These are phyloP conservation scores for Ceratobasidium papillatum DNA, from an alignment of 1,284 basidiomycete genomes.

Conservation along the genomic window DNA sequence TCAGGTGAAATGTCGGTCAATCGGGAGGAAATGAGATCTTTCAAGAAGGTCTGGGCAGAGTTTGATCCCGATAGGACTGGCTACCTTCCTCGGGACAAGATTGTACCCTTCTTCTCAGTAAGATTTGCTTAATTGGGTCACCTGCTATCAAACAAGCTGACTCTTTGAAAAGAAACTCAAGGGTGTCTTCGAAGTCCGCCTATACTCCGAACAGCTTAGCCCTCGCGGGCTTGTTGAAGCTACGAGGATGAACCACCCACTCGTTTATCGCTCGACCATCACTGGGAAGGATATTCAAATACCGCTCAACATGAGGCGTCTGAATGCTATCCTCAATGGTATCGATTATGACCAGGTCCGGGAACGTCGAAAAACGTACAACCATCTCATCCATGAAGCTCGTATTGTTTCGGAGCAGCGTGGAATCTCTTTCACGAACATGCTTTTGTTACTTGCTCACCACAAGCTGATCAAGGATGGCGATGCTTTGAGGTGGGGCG, in stretches of 20 bases:
- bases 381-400: conserved; percentile 86
- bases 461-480: conserved; percentile 92
- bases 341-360: conserved; percentile 74
- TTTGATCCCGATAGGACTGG: conserved; percentile 84
- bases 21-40: conserved; percentile 88
- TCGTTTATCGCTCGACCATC: conserved; percentile 42
- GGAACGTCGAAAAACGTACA: conserved; percentile 73
- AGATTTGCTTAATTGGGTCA: conserved; percentile 49
- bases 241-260: conserved; percentile 46
- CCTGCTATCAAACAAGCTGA: background rate
- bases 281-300: conserved; percentile 61
- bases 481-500: conserved; percentile 81
- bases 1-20: conserved; percentile 80
- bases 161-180: conserved; percentile 65
- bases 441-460: conserved; percentile 89
- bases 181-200: conserved; percentile 84
- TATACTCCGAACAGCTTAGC: conserved; percentile 77
- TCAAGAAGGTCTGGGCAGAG: conserved; percentile 94
- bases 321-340: conserved; percentile 65
- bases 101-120: conserved; percentile 85
- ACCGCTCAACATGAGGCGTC: conserved; percentile 61
- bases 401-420: conserved; percentile 73
- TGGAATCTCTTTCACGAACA: conserved; percentile 91
- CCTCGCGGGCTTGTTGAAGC: conserved; percentile 60
- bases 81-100: conserved; percentile 74